Evolutionary conservation across 2,329 filamentous ascomycete species (phyloP), one percentile per base, ranked within the genome.

Genomic region (Ophiosphaerella narmari): DNA sequence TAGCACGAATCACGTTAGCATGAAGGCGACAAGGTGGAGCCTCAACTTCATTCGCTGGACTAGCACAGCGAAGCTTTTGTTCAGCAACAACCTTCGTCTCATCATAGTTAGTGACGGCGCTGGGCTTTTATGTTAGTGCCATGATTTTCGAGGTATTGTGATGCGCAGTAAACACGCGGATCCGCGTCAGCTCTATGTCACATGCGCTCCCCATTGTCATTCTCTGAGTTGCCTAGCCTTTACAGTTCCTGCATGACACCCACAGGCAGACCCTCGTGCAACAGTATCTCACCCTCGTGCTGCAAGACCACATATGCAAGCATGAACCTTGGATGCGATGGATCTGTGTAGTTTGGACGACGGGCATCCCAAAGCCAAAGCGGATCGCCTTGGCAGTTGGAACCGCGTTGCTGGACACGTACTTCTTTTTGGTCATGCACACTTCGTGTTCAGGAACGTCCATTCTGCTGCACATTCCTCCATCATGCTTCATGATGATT

Each of bases 201-300:
- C 49, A 38, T 50, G 49, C 39, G 36, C 46, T 24, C 13, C 35
- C 16, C 38, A 24, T 24, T 39, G 8, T 37, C 37, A 39, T 52
- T 33, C 39, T 43, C 39, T 29, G 47, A 34, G n/a, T 23, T 39
- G 36, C 47, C 34, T 37, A 53, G 49, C 50, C 54, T 36, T n/a
- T 29, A n/a, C 35, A 31, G 51, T 44, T 54, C 56, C 50, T 59
- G 54, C 56, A 52, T 55, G 44, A 40, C 41, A 18, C 31, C 36
- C 21, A 18, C 36, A 37, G 38, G 26, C 29, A 38, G n/a, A 29
- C 37, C 37, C 37, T 47, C 38, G 31, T 36, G 38, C 44, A 29
- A 47, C 37, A 35, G n/a, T 7, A 11, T 6, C 5, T 35, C 12
- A 18, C 18, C 21, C 23, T 26, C 12, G 32, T 29, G 32, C 40